Conservation (phyloP, 768 basidiomycete species). For the Cystofilobasidium ferigula region DNA sequence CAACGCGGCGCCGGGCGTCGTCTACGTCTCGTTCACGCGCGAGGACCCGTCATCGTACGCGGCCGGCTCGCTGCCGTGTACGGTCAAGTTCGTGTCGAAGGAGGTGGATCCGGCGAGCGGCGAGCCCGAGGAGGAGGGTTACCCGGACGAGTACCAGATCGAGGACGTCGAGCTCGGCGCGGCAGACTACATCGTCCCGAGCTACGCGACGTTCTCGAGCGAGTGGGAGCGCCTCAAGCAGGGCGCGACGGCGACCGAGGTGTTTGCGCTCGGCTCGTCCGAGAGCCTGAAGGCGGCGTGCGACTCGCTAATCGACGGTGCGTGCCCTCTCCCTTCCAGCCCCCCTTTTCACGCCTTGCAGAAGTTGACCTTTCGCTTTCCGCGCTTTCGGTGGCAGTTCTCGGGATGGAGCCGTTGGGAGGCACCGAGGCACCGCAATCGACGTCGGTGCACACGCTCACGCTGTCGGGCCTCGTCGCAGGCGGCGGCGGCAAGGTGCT, state of each 20-base stretch:
- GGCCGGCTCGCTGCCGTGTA: constrained; percentile 74
- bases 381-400: constrained; percentile 43
- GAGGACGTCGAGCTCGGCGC: constrained; percentile 92
- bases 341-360: neutral
- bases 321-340: neutral
- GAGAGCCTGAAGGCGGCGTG: constrained; percentile 61
- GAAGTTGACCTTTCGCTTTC: neutral
- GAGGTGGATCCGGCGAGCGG: constrained; percentile 93
- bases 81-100: constrained; percentile 90
- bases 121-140: constrained; percentile 95
- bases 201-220: constrained; percentile 75
- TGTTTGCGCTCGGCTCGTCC: constrained; percentile 82
- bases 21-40: constrained; percentile 90
- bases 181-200: constrained; percentile 92
- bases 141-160: constrained; percentile 94
- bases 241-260: constrained; percentile 73
- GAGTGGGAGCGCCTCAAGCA: constrained; percentile 89
- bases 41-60: constrained; percentile 64
- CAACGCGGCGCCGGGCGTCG: constrained; percentile 62
- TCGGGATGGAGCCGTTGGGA: constrained; percentile 93
- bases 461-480: constrained; percentile 76
- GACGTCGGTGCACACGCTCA: constrained; percentile 81
- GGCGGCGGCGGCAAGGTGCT: constrained; percentile 96
- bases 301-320: constrained; percentile 7
- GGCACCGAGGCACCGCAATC: constrained; percentile 75